Evolutionary conservation across 1,139 yeast species (phyloP).

Genomic region (Diutina mesorugosa): DNA sequence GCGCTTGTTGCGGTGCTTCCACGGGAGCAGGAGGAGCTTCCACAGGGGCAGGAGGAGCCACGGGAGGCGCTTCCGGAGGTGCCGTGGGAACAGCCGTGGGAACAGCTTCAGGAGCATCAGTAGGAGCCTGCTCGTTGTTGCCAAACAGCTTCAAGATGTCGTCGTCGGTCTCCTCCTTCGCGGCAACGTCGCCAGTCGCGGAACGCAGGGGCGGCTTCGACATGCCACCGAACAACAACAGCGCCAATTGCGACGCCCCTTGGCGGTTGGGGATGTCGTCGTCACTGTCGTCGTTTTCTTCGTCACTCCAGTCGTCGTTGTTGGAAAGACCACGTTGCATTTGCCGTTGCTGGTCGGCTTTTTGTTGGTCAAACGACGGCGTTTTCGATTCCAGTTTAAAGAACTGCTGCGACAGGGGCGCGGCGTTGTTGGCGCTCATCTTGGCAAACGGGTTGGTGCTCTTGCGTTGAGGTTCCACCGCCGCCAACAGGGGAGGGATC

Average conservation of each 20-base stretch:
- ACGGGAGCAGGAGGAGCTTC: slow-evolving; percentile 7
- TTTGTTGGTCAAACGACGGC: slow-evolving; percentile 31
- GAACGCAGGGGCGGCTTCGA: slow-evolving; percentile 25
- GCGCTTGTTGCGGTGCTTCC: background rate
- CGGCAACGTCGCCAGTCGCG: slow-evolving; percentile 6
- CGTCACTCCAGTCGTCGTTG: slow-evolving; percentile 48
- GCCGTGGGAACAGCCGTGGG: background rate
- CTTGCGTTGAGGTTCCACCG: slow-evolving; percentile 13
- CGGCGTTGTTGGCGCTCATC: slow-evolving; percentile 5
- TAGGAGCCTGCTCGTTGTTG: background rate
- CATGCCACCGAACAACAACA: slow-evolving; percentile 52
- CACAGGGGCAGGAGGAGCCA: slow-evolving; percentile 6
- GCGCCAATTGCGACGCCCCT: slow-evolving; percentile 53
- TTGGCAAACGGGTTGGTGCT: slow-evolving; percentile 25
- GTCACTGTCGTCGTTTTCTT: slow-evolving; percentile 38
- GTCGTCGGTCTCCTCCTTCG: background rate
- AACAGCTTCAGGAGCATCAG: background rate
- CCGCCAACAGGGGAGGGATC: background rate
- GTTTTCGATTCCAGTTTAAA: slow-evolving; percentile 28
- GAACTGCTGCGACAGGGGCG: slow-evolving; percentile 21
- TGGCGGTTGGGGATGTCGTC: slow-evolving; percentile 34
- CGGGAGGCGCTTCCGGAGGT: background rate
- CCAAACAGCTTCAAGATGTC: background rate
- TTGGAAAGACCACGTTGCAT: slow-evolving; percentile 48
- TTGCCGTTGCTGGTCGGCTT: slow-evolving; percentile 51